These are phyloP conservation scores for Coemansia sp. DNA, from an alignment of 192 early-diverging fungal species.

Conservation along the genomic window DNA sequence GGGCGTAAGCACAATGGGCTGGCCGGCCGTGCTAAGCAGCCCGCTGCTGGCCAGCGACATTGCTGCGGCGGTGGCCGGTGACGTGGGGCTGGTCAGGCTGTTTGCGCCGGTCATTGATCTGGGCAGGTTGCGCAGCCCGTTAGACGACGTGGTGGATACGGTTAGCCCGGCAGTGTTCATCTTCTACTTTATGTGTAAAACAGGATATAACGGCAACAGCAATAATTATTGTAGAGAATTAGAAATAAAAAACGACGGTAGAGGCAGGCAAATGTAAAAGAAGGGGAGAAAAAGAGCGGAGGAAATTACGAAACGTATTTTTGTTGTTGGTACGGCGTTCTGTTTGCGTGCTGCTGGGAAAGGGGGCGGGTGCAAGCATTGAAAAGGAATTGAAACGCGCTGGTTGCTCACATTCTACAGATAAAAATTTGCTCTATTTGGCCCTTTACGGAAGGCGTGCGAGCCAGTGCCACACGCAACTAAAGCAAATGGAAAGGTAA, in stretches of 20 bases:
- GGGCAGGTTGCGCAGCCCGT: neutral
- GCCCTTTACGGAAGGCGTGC: no score
- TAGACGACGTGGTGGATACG: slow-evolving; percentile 4
- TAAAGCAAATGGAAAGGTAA: neutral
- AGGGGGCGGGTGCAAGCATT: neutral
- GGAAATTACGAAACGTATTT: neutral
- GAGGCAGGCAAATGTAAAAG: neutral
- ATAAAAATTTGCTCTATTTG: no score
- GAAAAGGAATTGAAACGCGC: neutral
- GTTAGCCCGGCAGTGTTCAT: slow-evolving; percentile 8
- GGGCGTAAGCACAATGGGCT: slow-evolving; percentile 27
- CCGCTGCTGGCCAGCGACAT: neutral
- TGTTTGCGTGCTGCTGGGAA: neutral
- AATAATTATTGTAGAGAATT: neutral
- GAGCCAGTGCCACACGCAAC: neutral
- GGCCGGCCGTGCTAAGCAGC: neutral
- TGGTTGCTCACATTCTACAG: neutral
- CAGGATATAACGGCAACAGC: neutral
- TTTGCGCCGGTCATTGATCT: slow-evolving; percentile 10
- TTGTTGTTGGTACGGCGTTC: no score
- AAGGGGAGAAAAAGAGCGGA: neutral
- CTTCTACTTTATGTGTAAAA: neutral
- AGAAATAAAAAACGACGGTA: neutral
- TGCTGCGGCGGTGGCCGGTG: neutral
- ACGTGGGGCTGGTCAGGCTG: neutral